Conservation (phyloP, 176 grass and related monocot species). For the Aegilops speltoides region DNA sequence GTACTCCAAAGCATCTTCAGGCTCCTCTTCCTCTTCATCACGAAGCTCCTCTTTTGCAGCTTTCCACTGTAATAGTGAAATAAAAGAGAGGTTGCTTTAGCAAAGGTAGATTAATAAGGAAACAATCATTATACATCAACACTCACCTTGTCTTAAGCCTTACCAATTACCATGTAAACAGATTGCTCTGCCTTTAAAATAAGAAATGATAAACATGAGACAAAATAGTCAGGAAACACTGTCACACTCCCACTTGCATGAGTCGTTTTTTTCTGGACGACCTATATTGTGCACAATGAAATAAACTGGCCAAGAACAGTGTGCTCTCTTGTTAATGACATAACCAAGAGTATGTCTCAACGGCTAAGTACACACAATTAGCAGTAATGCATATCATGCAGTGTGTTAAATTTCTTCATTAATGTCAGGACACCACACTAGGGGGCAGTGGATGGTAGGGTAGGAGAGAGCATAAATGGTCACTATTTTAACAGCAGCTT, state of each 20-base stretch:
- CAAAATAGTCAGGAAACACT: conserved; percentile 24
- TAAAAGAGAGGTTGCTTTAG: conserved; percentile 4
- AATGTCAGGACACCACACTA: not conserved
- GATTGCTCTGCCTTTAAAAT: conserved; percentile 22
- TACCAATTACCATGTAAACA: conserved; percentile 41
- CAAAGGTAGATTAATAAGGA: not conserved
- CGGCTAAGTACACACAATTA: not conserved
- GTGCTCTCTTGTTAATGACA: not conserved
- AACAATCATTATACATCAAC: conserved; percentile 25
- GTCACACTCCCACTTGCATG: not conserved
- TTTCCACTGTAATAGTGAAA: conserved; percentile 75
- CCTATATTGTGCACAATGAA: not conserved
- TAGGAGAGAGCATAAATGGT: not conserved
- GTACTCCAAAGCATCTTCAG: conserved; percentile 72
- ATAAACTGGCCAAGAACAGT: not conserved
- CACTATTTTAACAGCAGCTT: not conserved
- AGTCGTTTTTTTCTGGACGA: conserved; percentile 9
- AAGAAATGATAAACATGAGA: conserved; percentile 9
- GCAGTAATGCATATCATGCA: not conserved
- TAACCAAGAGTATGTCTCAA: not conserved
- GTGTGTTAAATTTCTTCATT: not conserved
- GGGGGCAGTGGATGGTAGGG: not conserved
- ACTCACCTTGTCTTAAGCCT: conserved; percentile 34
- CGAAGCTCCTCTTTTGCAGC: conserved; percentile 97
- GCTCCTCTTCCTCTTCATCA: conserved; percentile 77